These are phyloP conservation scores for Cercospora citrullina DNA, from an alignment of 2,329 filamentous ascomycete species.

Conservation along the genomic window DNA sequence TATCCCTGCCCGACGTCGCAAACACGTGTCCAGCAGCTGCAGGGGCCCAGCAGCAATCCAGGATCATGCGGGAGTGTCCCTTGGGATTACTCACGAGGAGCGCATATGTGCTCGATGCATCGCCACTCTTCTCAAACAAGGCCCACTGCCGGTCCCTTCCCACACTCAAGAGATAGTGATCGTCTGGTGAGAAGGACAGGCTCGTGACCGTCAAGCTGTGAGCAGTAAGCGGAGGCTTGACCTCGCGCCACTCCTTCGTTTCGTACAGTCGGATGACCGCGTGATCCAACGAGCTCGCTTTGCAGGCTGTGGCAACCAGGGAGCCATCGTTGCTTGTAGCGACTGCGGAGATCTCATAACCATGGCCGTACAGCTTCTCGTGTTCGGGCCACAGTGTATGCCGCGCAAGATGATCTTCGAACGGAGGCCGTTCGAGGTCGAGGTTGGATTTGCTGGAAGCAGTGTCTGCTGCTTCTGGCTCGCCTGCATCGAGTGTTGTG, in stretches of 20 bases:
- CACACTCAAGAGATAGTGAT: constrained; percentile 76
- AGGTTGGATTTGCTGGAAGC: constrained; percentile 62
- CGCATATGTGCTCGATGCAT: constrained; percentile 52
- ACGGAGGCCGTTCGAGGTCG: constrained; percentile 70
- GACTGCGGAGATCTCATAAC: constrained; percentile 91
- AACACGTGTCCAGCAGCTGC: constrained; percentile 55
- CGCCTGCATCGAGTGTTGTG: constrained; percentile 53
- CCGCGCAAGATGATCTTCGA: constrained; percentile 85
- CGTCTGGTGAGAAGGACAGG: constrained; percentile 75
- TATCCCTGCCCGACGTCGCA: constrained; percentile 88
- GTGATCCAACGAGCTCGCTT: constrained; percentile 88
- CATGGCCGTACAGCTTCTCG: constrained; percentile 96
- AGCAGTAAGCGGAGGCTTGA: constrained; percentile 77
- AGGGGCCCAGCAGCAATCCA: constrained; percentile 82
- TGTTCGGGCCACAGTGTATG: constrained; percentile 94
- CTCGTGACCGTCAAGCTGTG: constrained; percentile 85
- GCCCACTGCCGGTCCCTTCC: constrained; percentile 91
- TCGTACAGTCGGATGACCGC: constrained; percentile 92
- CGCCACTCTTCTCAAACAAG: constrained; percentile 63
- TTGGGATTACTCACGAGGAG: constrained; percentile 70
- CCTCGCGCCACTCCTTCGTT: constrained; percentile 81
- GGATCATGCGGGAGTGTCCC: constrained; percentile 88
- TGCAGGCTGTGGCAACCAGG: constrained; percentile 87
- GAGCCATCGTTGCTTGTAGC: constrained; percentile 72
- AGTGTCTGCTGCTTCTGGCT: constrained; percentile 57